Evolutionary conservation across 805 yeast genomes (phyloP).

Genomic region (Ogataea paraovalis): DNA sequence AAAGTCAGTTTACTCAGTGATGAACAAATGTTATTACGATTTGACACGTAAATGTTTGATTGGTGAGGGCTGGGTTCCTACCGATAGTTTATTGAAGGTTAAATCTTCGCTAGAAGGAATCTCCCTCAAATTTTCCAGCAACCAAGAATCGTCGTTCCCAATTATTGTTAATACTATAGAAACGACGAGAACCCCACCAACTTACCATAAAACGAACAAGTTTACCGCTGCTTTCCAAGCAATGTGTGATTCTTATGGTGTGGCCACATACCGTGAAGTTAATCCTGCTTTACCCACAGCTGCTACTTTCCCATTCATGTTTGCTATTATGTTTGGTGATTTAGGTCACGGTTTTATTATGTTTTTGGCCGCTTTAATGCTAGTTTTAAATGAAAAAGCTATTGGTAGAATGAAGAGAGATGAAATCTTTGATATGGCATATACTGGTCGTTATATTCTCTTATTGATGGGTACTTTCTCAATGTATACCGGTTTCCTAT

Average conservation of each 20-base stretch:
- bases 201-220: slow-evolving; percentile 91
- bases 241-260: slow-evolving; percentile 93
- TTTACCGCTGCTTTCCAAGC: slow-evolving; percentile 90
- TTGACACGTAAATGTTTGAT: slow-evolving; percentile 59
- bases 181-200: slow-evolving; percentile 88
- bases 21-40: slow-evolving; percentile 69
- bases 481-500: slow-evolving; percentile 89
- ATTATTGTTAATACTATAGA: slow-evolving; percentile 49
- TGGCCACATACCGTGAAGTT: slow-evolving; percentile 89
- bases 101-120: slow-evolving; percentile 42
- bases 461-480: slow-evolving; percentile 92
- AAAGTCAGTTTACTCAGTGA: slow-evolving; percentile 50
- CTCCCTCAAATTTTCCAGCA: slow-evolving; percentile 23
- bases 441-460: slow-evolving; percentile 84
- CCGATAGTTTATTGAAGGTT: slow-evolving; percentile 44
- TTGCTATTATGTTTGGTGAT: slow-evolving; percentile 99
- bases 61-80: slow-evolving; percentile 76
- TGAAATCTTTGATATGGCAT: slow-evolving; percentile 97
- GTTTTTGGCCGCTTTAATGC: slow-evolving; percentile 62
- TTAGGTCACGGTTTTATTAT: slow-evolving; percentile 91
- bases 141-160: slow-evolving; percentile 28
- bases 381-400: slow-evolving; percentile 71
- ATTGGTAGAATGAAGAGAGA: slow-evolving; percentile 71
- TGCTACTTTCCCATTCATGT: slow-evolving; percentile 96
- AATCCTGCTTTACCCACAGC: slow-evolving; percentile 95